Evolutionary conservation across 192 early-diverging fungal species (phyloP), one percentile per base, ranked within the genome.

Genomic region (Coemansia sp.): DNA sequence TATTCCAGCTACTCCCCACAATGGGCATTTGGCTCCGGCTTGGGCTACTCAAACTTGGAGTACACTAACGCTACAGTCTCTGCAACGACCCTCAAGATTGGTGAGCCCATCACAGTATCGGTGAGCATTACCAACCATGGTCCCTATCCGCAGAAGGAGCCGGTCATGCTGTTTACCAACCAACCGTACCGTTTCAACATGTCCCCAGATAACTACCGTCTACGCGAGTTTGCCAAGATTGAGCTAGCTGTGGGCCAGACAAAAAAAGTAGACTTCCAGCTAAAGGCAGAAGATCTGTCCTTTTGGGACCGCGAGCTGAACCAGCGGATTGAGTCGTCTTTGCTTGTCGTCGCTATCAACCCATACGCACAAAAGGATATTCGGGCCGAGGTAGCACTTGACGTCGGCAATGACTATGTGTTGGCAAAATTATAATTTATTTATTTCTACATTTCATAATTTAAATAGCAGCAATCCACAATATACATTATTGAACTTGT

Each of bases 21-120:
- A 14, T 86, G 72, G 41, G 45, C 80, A 1, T 86, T 86, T 48
- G 74, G 82, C 22, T 66, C 59, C 24, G 82, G 84, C 9, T 44
- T 83, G 3, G 72, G 78, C 17, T 86, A 84, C 53, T 69, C 78
- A 0, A 37, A 44, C 5, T 45, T 83, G 22, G 53, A 44, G 8
- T 86, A 81, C 53, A 57, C 66, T 7, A 69, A 72, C 24, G 45
- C 84, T 13, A 53, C 51, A 14, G 44, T 48, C 1, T 42, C 44
- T 8, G 22, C 28, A 0, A 22, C 22, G 0, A 24, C 36, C 5
- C 25, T 73, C 6, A 27, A 30, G 10, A 51, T 42, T 2, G 60
- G 50, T 3, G 6, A 46, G 8, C 66, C 66, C 4, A 55, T 78
- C 1, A 43, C 49, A 2, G 49, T 82, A 0, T 37, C 33, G 0